Evolutionary conservation across 768 basidiomycete genomes (phyloP).

Genomic region (Podaxis mareebaensis): DNA sequence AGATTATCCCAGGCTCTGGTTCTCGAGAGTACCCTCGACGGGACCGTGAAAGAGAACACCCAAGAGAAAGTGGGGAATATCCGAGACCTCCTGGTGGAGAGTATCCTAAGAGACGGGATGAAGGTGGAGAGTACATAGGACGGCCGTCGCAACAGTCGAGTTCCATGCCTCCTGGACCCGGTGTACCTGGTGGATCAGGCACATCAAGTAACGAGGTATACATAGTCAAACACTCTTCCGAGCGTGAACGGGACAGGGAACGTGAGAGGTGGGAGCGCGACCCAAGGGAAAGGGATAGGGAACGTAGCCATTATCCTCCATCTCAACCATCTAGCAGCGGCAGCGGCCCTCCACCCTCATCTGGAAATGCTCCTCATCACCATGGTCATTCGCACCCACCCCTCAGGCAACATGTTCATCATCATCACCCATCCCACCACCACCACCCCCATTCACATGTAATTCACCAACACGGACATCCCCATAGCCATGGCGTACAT

Average conservation of each 20-base stretch:
- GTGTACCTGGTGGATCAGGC: slow-evolving; percentile 5
- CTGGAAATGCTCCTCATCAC: neutral
- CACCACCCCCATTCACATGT: neutral
- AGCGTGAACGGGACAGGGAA: slow-evolving; percentile 18
- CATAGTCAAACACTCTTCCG: slow-evolving; percentile 10
- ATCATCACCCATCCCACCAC: slow-evolving; percentile 3
- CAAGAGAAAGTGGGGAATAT: slow-evolving; percentile 12
- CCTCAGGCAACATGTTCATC: slow-evolving; percentile 1
- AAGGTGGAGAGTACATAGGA: slow-evolving; percentile 4
- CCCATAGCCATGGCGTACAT: slow-evolving; percentile 4
- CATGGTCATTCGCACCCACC: slow-evolving; percentile 9
- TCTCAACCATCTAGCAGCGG: neutral
- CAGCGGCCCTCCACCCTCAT: slow-evolving; percentile 4
- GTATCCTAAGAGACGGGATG: slow-evolving; percentile 13
- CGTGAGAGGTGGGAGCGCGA: slow-evolving; percentile 18
- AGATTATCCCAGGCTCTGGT: slow-evolving; percentile 1
- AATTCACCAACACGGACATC: neutral
- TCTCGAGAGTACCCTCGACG: slow-evolving; percentile 11
- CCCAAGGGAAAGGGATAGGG: slow-evolving; percentile 17
- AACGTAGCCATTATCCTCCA: slow-evolving; percentile 11
- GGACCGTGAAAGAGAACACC: slow-evolving; percentile 12
- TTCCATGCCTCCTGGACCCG: slow-evolving; percentile 11
- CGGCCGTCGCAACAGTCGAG: neutral
- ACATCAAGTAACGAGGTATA: slow-evolving; percentile 1
- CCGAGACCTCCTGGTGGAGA: slow-evolving; percentile 11